A percentile compares a stretch with the other conserved stretches of the same genome.
Evolutionary conservation across 306 rosid genomes (phyloP).

Genomic region (Cicer arietinum): DNA sequence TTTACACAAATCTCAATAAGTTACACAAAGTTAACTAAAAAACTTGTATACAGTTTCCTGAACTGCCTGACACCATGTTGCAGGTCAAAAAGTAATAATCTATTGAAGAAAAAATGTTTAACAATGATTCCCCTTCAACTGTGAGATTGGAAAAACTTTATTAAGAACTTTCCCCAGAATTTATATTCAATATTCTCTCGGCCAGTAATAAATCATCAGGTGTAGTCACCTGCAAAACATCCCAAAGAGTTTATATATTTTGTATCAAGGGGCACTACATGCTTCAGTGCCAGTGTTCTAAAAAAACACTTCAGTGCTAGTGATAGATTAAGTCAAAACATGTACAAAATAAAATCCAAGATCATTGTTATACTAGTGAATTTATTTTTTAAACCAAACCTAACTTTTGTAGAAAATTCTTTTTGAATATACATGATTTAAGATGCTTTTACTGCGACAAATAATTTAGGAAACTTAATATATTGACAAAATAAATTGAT

Average conservation of each 20-base stretch:
- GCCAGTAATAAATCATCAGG: conserved; percentile 92
- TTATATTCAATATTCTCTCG: conserved; percentile 75
- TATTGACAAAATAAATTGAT: too few species aligned
- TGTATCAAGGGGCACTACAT: conserved; percentile 11
- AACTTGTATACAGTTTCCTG: conserved; percentile 4
- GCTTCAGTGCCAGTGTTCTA: conserved; percentile 10
- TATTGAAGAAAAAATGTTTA: conserved; percentile 4
- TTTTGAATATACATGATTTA: too few species aligned
- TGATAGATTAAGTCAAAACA: not conserved
- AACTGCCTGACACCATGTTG: conserved; percentile 21
- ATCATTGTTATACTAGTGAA: not conserved
- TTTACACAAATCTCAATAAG: conserved; percentile 29
- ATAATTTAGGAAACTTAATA: too few species aligned
- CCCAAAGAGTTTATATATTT: conserved; percentile 26
- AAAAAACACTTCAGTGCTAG: too few species aligned
- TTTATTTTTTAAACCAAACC: too few species aligned
- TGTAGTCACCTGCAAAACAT: conserved; percentile 85
- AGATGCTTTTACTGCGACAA: too few species aligned
- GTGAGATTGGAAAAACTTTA: conserved; percentile 36
- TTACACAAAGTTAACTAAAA: not conserved
- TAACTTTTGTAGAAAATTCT: too few species aligned
- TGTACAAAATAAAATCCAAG: conserved; percentile 1
- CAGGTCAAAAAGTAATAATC: conserved; percentile 11
- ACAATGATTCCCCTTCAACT: conserved; percentile 20
- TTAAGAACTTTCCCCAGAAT: conserved; percentile 45